phyloP scores from a whole-genome alignment of 2,329 filamentous ascomycete genomes.

The Raffaelea albimanens region DNA sequence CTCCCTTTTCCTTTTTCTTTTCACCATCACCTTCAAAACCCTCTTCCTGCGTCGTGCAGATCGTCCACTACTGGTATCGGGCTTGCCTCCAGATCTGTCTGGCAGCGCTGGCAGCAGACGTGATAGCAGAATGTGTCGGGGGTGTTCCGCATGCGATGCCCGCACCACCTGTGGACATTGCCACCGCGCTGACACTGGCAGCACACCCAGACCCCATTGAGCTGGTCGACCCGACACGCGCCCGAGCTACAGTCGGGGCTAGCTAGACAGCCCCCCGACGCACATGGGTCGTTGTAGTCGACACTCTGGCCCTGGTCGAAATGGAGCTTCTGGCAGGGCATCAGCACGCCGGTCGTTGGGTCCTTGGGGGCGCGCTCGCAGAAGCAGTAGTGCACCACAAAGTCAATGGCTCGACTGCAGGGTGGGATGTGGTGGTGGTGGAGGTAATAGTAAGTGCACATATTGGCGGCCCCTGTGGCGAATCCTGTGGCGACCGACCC shows the following conservation, averaged over 20 bases:
- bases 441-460: slow-evolving; percentile 42
- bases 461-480: no score
- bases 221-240: slow-evolving; percentile 36
- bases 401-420: slow-evolving; percentile 10
- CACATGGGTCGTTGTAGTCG: slow-evolving; percentile 33
- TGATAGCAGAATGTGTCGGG: slow-evolving; percentile 45
- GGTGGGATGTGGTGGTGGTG: slow-evolving; percentile 34
- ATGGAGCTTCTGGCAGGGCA: slow-evolving; percentile 20
- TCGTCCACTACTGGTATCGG: no score
- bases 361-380: slow-evolving; percentile 11
- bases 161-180: slow-evolving; percentile 36
- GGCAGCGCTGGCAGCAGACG: slow-evolving; percentile 34
- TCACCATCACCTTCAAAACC: no score
- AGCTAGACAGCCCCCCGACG: slow-evolving; percentile 33
- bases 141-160: slow-evolving; percentile 33
- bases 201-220: slow-evolving; percentile 39
- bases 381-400: slow-evolving; percentile 13
- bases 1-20: no score
- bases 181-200: slow-evolving; percentile 37
- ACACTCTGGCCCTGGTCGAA: slow-evolving; percentile 23
- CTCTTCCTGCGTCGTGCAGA: no score
- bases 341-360: slow-evolving; percentile 4
- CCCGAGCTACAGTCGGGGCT: slow-evolving; percentile 37
- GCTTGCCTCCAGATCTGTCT: slow-evolving; percentile 18
- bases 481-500: no score